phyloP scores from a whole-genome alignment of 2,329 filamentous ascomycete genomes.

The Aspergillus viridinutans region DNA sequence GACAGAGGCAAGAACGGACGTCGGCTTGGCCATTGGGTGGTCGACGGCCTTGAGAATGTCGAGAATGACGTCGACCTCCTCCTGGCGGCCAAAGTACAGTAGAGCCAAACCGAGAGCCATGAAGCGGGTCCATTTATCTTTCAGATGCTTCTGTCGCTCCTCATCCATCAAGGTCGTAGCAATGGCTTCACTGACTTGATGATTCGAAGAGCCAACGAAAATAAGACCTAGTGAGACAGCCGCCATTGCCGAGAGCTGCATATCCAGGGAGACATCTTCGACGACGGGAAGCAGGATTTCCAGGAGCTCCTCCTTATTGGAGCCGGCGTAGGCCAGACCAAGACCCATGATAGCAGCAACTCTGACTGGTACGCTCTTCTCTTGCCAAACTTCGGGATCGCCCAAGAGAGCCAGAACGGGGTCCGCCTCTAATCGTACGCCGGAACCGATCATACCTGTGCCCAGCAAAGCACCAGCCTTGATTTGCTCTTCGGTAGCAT shows the following conservation, averaged over 20 bases:
- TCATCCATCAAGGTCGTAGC: slow-evolving; percentile 91
- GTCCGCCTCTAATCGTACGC: slow-evolving; percentile 83
- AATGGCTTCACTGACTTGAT: slow-evolving; percentile 87
- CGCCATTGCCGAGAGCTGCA: slow-evolving; percentile 96
- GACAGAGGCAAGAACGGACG: slow-evolving; percentile 87
- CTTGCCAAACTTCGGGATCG: slow-evolving; percentile 72
- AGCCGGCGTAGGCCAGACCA: slow-evolving; percentile 89
- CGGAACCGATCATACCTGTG: slow-evolving; percentile 93
- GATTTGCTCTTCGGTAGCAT: slow-evolving; percentile 75
- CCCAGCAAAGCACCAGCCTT: slow-evolving; percentile 88
- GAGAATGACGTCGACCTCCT: slow-evolving; percentile 96
- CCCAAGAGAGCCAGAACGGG: slow-evolving; percentile 82
- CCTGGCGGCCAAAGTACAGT: slow-evolving; percentile 92
- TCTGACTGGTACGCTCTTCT: slow-evolving; percentile 71
- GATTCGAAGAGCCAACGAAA: slow-evolving; percentile 87
- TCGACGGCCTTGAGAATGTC: slow-evolving; percentile 97
- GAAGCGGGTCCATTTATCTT: slow-evolving; percentile 98
- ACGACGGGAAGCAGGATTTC: slow-evolving; percentile 84
- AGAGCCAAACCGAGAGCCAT: slow-evolving; percentile 90
- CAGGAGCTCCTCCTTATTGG: slow-evolving; percentile 83
- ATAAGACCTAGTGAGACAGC: slow-evolving; percentile 85
- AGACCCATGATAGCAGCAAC: slow-evolving; percentile 93
- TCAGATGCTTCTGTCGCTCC: slow-evolving; percentile 82
- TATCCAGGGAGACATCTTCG: slow-evolving; percentile 74
- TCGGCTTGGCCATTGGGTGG: slow-evolving; percentile 95